Percentiles rank a stretch among this genome's conserved stretches.
Evolutionary conservation across 2,329 filamentous ascomycete genomes (phyloP).

Genomic region (Alternaria rosae): DNA sequence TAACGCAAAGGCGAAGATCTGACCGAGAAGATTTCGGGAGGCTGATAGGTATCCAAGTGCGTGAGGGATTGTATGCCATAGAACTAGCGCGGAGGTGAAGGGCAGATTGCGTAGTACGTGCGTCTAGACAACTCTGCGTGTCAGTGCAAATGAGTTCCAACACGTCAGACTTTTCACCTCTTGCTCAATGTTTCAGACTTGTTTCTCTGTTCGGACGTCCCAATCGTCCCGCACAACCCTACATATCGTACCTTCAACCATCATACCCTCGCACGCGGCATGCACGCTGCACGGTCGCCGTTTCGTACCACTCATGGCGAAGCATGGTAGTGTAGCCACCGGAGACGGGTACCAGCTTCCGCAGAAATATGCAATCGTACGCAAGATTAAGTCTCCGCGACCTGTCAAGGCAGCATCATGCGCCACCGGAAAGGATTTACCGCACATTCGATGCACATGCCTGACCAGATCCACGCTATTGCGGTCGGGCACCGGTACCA

Average conservation of each 20-base stretch:
- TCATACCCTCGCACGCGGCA: constrained; percentile 6
- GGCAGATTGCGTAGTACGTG: not conserved
- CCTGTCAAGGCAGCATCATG: constrained; percentile 19
- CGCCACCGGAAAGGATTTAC: constrained; percentile 2
- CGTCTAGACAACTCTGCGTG: constrained; percentile 3
- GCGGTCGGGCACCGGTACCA: constrained; percentile 2
- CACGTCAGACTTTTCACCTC: not conserved
- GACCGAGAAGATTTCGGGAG: constrained; percentile 8
- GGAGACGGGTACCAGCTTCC: constrained; percentile 30
- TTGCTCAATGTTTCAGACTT: not conserved
- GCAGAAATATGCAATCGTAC: constrained; percentile 17
- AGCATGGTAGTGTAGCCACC: constrained; percentile 16
- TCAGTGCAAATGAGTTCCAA: constrained; percentile 4
- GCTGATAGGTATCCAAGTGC: constrained; percentile 1
- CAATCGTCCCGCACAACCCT: not conserved
- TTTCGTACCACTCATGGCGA: constrained; percentile 25
- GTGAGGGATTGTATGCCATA: not conserved
- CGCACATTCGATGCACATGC: constrained; percentile 9
- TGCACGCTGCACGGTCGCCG: constrained; percentile 19
- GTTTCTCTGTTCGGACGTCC: not conserved
- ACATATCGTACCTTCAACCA: not conserved
- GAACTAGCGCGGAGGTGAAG: not conserved
- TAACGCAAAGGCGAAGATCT: constrained; percentile 41
- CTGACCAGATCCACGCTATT: constrained; percentile 18
- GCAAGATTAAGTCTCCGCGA: constrained; percentile 16